Conservation (phyloP, 345 rosid genomes). For the Arabidopsis arenosa region DNA sequence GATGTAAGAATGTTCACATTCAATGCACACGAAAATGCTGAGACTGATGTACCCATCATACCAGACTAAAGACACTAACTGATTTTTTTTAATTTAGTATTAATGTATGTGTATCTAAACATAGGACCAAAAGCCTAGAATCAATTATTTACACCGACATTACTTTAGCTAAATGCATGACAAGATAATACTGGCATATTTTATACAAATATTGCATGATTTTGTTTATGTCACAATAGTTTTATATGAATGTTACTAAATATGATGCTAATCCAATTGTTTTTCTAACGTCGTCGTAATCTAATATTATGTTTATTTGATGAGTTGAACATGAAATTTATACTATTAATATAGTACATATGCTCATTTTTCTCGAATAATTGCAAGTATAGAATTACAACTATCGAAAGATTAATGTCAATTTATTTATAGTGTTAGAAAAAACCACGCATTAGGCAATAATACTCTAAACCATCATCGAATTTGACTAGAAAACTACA, state of each 20-base stretch:
- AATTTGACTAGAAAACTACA: conserved; percentile 23
- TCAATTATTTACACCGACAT: too few species aligned
- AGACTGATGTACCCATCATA: too few species aligned
- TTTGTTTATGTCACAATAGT: too few species aligned
- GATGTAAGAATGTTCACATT: too few species aligned
- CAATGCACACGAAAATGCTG: too few species aligned
- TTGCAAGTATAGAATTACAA: background rate
- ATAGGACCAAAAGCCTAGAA: too few species aligned
- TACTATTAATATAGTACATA: background rate
- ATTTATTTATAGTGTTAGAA: background rate
- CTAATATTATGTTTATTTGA: background rate
- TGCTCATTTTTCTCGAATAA: background rate
- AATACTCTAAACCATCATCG: conserved; percentile 23
- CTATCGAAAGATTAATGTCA: background rate
- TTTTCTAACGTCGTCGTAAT: background rate
- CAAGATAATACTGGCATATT: too few species aligned
- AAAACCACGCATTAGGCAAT: background rate
- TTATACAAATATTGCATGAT: too few species aligned
- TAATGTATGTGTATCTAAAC: too few species aligned
- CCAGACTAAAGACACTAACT: too few species aligned
- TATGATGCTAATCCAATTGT: background rate
- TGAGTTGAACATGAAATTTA: background rate
- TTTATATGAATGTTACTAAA: background rate
- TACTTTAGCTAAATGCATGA: too few species aligned
- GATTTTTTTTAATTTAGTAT: too few species aligned